Conservation (phyloP, 352 stramenopile species). For the Globisporangium sylvaticum region DNA sequence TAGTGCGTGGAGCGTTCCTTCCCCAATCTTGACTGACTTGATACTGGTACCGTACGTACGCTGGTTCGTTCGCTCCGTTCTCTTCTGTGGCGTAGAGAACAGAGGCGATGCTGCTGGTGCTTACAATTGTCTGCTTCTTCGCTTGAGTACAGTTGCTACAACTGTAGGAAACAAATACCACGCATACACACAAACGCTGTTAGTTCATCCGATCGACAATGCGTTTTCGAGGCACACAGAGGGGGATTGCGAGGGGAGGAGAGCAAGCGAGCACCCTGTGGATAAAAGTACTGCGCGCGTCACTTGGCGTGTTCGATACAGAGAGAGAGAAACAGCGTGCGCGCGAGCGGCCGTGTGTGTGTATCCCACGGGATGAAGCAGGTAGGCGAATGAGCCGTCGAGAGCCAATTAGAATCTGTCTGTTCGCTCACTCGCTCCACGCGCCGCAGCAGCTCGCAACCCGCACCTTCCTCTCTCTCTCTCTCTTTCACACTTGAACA, state of each 20-base stretch:
- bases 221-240: neutral
- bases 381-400: neutral
- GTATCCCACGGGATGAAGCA: neutral
- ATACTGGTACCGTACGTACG: neutral
- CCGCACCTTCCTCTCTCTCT: neutral
- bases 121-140: neutral
- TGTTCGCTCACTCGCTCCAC: neutral
- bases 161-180: neutral
- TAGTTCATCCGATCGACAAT: neutral
- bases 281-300: neutral
- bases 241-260: neutral
- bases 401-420: constrained; percentile 5
- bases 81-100: neutral
- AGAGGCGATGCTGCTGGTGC: neutral
- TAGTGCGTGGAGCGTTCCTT: constrained; percentile 2
- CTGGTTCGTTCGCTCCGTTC: neutral
- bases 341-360: neutral
- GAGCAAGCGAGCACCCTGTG: neutral
- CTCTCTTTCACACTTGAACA: neutral
- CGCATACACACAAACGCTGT: neutral
- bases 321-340: neutral
- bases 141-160: neutral
- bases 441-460: neutral
- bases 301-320: neutral
- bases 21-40: constrained; percentile 9